Conservation (phyloP, 345 rosid species). For the Cardamine occulta region DNA sequence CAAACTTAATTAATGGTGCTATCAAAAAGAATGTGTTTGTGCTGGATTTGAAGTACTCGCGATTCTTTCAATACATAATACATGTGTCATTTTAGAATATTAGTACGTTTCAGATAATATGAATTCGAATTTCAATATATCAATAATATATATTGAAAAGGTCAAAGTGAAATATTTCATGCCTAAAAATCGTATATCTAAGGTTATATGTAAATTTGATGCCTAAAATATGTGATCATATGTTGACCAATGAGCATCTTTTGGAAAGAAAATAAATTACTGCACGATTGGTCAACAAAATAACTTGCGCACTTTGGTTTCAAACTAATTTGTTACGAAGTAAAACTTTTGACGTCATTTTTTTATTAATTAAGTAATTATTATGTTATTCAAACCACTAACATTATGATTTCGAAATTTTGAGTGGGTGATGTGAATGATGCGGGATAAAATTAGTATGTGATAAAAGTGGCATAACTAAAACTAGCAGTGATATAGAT, state of each 20-base stretch:
- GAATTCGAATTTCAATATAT: background rate
- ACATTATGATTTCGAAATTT: background rate
- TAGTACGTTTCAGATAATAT: background rate
- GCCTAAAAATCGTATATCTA: background rate
- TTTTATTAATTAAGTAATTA: constrained; percentile 13
- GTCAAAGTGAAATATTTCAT: background rate
- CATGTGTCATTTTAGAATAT: background rate
- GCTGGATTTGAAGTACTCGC: background rate
- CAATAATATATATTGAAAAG: background rate
- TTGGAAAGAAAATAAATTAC: constrained; percentile 12
- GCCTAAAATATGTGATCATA: background rate
- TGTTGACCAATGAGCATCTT: background rate
- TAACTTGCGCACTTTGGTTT: constrained; percentile 7
- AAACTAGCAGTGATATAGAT: background rate
- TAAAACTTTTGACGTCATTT: background rate
- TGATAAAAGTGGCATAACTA: background rate
- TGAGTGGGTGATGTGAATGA: background rate
- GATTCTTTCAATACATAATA: too few species aligned
- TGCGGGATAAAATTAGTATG: background rate
- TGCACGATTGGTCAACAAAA: constrained; percentile 12
- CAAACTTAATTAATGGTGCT: background rate
- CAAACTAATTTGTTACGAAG: background rate
- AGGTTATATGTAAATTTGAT: background rate
- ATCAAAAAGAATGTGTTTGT: background rate
- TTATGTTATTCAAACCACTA: constrained; percentile 11